A percentile compares a stretch with the other conserved stretches of the same genome.
Conservation (phyloP, 768 basidiomycete species). For the Termitomyces sp. region DNA sequence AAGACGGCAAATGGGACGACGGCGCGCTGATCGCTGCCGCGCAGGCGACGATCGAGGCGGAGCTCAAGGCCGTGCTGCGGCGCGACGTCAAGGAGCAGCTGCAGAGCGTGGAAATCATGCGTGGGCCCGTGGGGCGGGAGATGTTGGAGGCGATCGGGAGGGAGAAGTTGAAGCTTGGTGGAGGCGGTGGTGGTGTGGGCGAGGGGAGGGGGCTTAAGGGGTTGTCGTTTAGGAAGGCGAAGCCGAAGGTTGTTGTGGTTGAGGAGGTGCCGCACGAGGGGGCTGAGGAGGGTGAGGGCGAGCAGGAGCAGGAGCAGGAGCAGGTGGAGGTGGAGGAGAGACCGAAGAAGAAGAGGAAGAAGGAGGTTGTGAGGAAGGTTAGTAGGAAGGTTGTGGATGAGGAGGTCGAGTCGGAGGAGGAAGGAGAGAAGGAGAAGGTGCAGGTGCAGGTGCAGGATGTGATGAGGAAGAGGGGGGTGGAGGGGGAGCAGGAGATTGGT, state of each 20-base stretch:
- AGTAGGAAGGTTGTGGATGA: constrained; percentile 31
- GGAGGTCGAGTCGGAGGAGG: constrained; percentile 61
- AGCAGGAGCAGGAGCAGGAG: constrained; percentile 25
- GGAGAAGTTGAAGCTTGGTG: constrained; percentile 37
- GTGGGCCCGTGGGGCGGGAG: constrained; percentile 41
- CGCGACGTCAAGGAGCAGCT: constrained; percentile 29
- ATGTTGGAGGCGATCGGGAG: constrained; percentile 49
- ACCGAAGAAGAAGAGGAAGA: constrained; percentile 57
- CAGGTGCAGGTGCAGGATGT: constrained; percentile 33
- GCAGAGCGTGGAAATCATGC: constrained; percentile 49
- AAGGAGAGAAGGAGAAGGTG: constrained; percentile 46
- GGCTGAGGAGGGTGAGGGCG: constrained; percentile 23
- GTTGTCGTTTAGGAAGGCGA: constrained; percentile 42
- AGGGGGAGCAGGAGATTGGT: constrained; percentile 26
- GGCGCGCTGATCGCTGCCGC: constrained; percentile 41
- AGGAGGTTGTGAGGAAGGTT: constrained; percentile 33
- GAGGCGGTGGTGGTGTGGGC: constrained; percentile 15
- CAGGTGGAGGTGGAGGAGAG: constrained; percentile 33
- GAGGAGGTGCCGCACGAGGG: constrained; percentile 35
- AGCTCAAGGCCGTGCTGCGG: not conserved
- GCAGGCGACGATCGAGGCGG: not conserved
- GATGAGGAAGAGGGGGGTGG: constrained; percentile 46
- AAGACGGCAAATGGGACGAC: constrained; percentile 47
- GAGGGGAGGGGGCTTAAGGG: constrained; percentile 40
- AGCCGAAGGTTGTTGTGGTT: constrained; percentile 35